Conservation (phyloP, 345 rosid genomes). For the Sisymbrium irio region DNA sequence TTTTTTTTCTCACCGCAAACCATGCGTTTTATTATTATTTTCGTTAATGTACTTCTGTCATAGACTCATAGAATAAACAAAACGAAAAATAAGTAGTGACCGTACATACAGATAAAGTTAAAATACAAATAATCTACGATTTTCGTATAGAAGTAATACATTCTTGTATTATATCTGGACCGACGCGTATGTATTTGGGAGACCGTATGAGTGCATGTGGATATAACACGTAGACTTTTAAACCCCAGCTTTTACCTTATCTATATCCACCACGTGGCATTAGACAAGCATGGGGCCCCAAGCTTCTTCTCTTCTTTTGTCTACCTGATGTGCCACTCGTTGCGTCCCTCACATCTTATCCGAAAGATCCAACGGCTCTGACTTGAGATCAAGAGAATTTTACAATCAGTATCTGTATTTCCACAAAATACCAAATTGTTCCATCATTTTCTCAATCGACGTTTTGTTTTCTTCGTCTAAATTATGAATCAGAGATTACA, state of each 20-base stretch:
- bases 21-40: not conserved
- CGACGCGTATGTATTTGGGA: constrained; percentile 9
- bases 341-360: constrained; percentile 32
- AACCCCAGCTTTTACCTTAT: constrained; percentile 28
- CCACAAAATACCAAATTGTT: not conserved
- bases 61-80: not conserved
- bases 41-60: not conserved
- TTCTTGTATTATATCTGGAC: not conserved
- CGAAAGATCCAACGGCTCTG: constrained; percentile 30
- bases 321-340: constrained; percentile 8
- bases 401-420: not conserved
- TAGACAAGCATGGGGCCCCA: constrained; percentile 19
- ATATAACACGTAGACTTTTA: constrained; percentile 26
- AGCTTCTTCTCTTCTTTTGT: not conserved
- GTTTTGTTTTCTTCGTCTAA: no score
- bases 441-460: not conserved
- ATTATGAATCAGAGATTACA: no score
- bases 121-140: not conserved
- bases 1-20: not conserved
- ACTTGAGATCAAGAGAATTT: not conserved
- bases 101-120: not conserved
- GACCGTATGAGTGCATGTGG: constrained; percentile 20
- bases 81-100: not conserved
- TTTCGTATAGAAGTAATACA: not conserved
- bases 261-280: constrained; percentile 32